Conservation (phyloP, 306 rosid genomes). For the Vigna mungo region DNA sequence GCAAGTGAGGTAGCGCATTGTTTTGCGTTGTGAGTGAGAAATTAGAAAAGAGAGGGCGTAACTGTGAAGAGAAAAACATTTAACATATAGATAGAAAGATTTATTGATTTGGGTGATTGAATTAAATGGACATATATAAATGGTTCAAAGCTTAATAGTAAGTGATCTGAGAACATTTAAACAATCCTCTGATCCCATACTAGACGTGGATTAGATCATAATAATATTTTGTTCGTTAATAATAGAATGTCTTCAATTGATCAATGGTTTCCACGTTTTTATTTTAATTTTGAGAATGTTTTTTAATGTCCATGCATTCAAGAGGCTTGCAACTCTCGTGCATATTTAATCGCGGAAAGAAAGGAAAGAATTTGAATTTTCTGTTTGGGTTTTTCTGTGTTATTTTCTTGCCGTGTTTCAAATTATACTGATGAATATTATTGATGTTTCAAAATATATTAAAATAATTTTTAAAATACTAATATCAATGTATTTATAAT, state of each 20-base stretch:
- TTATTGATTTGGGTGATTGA: background rate
- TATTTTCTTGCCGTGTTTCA: too few species aligned
- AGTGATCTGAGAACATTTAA: background rate
- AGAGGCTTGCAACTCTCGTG: too few species aligned
- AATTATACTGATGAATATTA: too few species aligned
- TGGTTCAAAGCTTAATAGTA: constrained; percentile 41
- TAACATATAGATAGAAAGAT: background rate
- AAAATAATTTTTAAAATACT: too few species aligned
- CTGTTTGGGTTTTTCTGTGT: too few species aligned
- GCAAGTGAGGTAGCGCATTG: constrained; percentile 73
- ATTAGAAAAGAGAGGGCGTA: constrained; percentile 39
- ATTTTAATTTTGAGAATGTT: too few species aligned
- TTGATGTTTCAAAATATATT: too few species aligned
- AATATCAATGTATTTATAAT: too few species aligned
- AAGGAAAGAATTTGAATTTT: too few species aligned
- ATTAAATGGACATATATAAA: background rate
- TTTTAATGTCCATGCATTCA: too few species aligned
- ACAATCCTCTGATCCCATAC: background rate
- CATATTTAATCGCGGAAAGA: too few species aligned
- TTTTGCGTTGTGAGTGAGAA: background rate
- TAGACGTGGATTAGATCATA: background rate
- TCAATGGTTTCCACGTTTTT: too few species aligned
- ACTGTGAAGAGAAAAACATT: constrained; percentile 9
- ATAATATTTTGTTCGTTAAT: background rate
- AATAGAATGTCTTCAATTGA: background rate